A percentile compares a stretch with the other conserved stretches of the same genome.
These are phyloP conservation scores for Apiospora arundinis DNA, from an alignment of 2,329 filamentous ascomycete species.

Conservation along the genomic window DNA sequence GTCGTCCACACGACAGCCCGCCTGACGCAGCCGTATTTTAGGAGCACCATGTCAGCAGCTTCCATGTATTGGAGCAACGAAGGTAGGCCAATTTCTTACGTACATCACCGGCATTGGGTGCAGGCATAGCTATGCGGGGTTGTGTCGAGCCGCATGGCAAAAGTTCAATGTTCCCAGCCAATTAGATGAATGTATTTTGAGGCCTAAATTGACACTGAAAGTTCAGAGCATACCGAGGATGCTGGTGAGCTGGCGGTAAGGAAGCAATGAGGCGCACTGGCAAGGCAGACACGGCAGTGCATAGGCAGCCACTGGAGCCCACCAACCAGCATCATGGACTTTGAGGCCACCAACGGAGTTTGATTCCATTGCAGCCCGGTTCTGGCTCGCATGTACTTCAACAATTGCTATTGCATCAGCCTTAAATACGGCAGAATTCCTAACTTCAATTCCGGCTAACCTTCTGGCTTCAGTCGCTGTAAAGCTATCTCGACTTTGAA, in stretches of 20 bases:
- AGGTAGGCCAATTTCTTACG: no score
- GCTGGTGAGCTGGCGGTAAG: no score
- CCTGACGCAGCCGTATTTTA: no score
- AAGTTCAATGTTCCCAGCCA: not conserved
- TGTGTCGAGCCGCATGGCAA: not conserved
- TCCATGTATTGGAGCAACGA: no score
- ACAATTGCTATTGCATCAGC: not conserved
- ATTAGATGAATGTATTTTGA: not conserved
- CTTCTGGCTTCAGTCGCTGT: no score
- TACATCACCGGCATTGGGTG: no score
- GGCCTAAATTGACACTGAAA: not conserved
- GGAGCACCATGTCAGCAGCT: no score
- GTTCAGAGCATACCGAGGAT: no score
- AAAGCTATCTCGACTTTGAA: no score
- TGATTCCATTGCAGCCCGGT: not conserved
- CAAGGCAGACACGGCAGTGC: not conserved
- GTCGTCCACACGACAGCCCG: no score
- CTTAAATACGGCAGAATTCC: not conserved
- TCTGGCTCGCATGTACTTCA: not conserved
- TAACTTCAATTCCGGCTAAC: no score
- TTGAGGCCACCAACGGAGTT: not conserved
- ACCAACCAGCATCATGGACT: not conserved
- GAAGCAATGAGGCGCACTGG: not conserved
- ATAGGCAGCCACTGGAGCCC: not conserved
- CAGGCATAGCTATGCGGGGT: no score